Base-by-base conservation (phyloP, 345 rosid species). In the Sapria himalayana region DNA sequence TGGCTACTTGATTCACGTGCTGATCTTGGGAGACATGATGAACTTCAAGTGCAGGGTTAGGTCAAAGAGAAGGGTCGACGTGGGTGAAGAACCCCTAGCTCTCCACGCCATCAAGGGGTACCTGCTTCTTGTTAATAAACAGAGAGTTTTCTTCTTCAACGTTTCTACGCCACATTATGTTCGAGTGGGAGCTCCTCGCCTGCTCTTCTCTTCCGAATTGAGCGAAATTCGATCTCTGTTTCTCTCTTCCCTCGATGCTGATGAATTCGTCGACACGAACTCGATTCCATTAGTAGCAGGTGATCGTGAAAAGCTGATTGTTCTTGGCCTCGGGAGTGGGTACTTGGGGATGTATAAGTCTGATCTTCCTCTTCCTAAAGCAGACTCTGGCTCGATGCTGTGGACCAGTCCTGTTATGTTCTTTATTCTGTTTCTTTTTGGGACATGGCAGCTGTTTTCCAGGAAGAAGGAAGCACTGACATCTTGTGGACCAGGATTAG, bases 401-500 rank as follows among this genome's bases (percentile, higher is more conserved):
- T 86, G 91, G 77, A 82, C 85, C 23, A 72, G 78, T 37, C 98
- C 98, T 15, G 85, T 82, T 27, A 43, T 82, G 58, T 69, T 89
- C 52, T 89, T 89, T 55, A 37, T 89, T 39, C 60, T 82, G 39
- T 76, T 89, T 59, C 48, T 89, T 33, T 82, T 82, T 14, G 85
- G 60, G 10, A 81, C 93, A 2, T 89, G 98, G 98, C 82, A 78
- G 41, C 82, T 89, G 43, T 89, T 89, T 33, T 82, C 94, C 2
- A 82, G 82, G 81, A 89, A 89, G 76, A 82, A 89, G 63, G 98
- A 82, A 52, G 78, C 75, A 5, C 72, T 89, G 31, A 82, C 93
- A 1, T 78, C 93, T 5, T 89, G 94, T 94, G 98, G 98, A 51
- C 73, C 91, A 0, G 85, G 54, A 37, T 59, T 73, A 5, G 52